Conservation (phyloP, 352 stramenopile species). For the Pythium apleroticum region DNA sequence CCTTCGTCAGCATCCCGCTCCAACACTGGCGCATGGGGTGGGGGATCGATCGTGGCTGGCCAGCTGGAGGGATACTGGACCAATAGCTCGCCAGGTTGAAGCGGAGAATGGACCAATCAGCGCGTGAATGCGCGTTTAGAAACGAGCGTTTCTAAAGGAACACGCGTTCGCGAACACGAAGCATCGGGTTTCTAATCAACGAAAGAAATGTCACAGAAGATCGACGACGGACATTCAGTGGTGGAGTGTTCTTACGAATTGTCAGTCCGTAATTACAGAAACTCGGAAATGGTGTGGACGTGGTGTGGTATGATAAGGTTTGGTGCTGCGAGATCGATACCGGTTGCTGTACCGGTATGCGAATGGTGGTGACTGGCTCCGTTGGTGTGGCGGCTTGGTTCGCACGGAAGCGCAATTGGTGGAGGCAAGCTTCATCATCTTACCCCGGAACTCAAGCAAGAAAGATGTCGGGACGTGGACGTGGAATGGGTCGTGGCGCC, state of each 20-base stretch:
- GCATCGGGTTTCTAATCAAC: not conserved
- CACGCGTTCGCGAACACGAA: not conserved
- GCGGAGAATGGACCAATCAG: constrained; percentile 16
- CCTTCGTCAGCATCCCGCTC: not conserved
- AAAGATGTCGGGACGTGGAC: constrained; percentile 49
- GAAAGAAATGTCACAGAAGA: constrained; percentile 1
- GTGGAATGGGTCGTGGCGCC: constrained; percentile 21
- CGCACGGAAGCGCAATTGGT: constrained; percentile 20
- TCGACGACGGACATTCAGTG: not conserved
- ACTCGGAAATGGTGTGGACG: not conserved
- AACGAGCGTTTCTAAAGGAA: not conserved
- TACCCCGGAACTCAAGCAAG: constrained; percentile 4
- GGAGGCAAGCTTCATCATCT: constrained; percentile 18
- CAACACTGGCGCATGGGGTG: not conserved
- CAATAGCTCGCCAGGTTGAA: constrained; percentile 17
- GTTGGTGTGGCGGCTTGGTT: constrained; percentile 13
- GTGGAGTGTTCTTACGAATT: not conserved
- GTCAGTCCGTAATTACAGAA: constrained; percentile 10
- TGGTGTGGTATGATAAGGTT: constrained; percentile 9
- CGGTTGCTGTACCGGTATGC: constrained; percentile 7
- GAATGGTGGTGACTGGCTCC: constrained; percentile 14
- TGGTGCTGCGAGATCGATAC: not conserved
- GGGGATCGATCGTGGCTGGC: not conserved
- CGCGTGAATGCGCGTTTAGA: constrained; percentile 24
- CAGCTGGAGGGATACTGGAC: constrained; percentile 1